Evolutionary conservation across 768 basidiomycete species (phyloP).

Genomic region (Lactifluus volemus): DNA sequence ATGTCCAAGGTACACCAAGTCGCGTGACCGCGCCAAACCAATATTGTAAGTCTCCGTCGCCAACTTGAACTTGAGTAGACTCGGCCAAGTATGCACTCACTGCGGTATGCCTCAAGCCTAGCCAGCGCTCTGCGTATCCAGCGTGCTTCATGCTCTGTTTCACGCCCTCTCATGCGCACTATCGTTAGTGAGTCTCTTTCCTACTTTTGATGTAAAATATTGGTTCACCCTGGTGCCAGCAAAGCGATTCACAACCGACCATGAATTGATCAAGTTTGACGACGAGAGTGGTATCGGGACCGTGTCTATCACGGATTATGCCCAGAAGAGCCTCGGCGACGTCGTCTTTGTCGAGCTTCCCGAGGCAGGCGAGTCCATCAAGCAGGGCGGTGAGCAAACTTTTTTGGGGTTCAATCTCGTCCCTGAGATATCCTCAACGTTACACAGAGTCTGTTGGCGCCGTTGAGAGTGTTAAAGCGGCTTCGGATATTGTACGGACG

Average conservation of each 20-base stretch:
- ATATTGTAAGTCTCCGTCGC: neutral
- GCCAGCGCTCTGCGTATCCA: slow-evolving; percentile 22
- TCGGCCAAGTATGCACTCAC: slow-evolving; percentile 15
- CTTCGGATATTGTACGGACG: slow-evolving; percentile 77
- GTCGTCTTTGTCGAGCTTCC: slow-evolving; percentile 97
- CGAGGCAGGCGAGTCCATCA: slow-evolving; percentile 46
- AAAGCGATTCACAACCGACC: slow-evolving; percentile 76
- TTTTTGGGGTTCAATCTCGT: neutral
- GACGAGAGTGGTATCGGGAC: slow-evolving; percentile 66
- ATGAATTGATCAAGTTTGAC: slow-evolving; percentile 82
- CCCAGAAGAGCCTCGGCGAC: slow-evolving; percentile 86
- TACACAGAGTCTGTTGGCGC: slow-evolving; percentile 67
- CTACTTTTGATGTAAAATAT: neutral
- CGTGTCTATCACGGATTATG: slow-evolving; percentile 85
- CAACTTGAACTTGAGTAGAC: neutral
- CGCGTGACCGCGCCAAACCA: neutral
- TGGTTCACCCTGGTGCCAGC: slow-evolving; percentile 33
- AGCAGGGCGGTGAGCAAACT: slow-evolving; percentile 59
- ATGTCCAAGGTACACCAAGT: neutral
- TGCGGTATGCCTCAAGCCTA: slow-evolving; percentile 27
- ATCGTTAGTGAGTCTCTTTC: slow-evolving; percentile 47
- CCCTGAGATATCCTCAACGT: neutral
- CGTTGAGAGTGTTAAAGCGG: slow-evolving; percentile 94
- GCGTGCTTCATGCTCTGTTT: slow-evolving; percentile 23
- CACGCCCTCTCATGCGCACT: slow-evolving; percentile 35